A percentile compares a stretch with the other conserved stretches of the same genome.
phyloP scores from a whole-genome alignment of 2,329 filamentous ascomycete genomes.

The Didymella glomerata region DNA sequence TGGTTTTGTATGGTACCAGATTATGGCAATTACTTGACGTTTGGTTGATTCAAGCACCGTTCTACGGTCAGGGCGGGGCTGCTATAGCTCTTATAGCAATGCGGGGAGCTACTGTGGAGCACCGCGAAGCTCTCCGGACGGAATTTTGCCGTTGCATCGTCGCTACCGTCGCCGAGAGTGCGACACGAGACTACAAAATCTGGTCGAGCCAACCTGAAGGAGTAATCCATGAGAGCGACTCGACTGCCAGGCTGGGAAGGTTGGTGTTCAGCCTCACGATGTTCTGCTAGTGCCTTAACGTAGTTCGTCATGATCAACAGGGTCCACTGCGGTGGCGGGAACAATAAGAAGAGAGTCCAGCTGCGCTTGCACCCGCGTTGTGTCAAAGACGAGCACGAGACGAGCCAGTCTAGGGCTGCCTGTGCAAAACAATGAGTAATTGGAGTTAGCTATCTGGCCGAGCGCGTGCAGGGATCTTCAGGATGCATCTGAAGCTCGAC shows the following conservation, averaged over 20 bases:
- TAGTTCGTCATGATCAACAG: constrained; percentile 18
- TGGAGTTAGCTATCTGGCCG: constrained; percentile 2
- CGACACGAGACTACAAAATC: constrained; percentile 14
- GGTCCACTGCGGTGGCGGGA: constrained; percentile 13
- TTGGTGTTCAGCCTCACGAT: constrained; percentile 16
- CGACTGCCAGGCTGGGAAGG: constrained; percentile 3
- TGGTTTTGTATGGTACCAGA: constrained; percentile 25
- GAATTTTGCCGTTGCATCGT: constrained; percentile 21
- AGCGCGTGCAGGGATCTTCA: not conserved
- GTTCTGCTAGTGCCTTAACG: constrained; percentile 18
- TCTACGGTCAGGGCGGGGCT: constrained; percentile 13
- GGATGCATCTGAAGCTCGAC: constrained; percentile 5
- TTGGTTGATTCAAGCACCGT: not conserved
- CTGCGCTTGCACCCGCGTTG: not conserved
- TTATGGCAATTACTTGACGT: not conserved
- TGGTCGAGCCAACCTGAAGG: constrained; percentile 10
- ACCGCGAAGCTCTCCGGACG: constrained; percentile 17
- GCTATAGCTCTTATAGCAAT: constrained; percentile 19
- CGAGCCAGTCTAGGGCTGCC: not conserved
- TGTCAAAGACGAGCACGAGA: not conserved
- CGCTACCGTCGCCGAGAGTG: constrained; percentile 19
- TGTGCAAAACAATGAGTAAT: not conserved
- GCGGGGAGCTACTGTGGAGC: constrained; percentile 24
- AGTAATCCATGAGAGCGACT: constrained; percentile 9
- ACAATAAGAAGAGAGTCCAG: not conserved